These are phyloP conservation scores for Brassica nigra DNA, from an alignment of 345 rosid species.

Conservation along the genomic window DNA sequence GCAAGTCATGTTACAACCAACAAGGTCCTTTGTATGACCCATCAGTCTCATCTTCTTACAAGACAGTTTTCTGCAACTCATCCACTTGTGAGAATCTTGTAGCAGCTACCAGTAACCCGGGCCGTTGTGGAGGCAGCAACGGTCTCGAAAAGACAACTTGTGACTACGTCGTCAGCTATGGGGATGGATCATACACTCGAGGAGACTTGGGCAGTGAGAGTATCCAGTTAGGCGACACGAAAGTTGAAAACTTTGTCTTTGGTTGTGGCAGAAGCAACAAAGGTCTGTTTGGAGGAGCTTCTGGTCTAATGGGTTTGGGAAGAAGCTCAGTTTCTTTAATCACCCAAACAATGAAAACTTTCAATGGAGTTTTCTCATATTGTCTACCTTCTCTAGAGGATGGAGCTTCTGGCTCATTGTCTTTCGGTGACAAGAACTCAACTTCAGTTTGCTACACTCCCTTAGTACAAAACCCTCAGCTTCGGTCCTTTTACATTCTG, in stretches of 20 bases:
- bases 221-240: slow-evolving; percentile 49
- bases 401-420: slow-evolving; percentile 73
- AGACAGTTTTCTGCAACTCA: slow-evolving; percentile 60
- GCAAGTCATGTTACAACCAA: slow-evolving; percentile 70
- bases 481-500: slow-evolving; percentile 72
- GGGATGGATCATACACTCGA: slow-evolving; percentile 85
- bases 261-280: slow-evolving; percentile 82
- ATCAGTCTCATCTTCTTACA: slow-evolving; percentile 62
- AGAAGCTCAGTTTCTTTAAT: slow-evolving; percentile 70
- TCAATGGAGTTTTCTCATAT: slow-evolving; percentile 81
- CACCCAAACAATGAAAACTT: slow-evolving; percentile 56
- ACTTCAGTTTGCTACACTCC: slow-evolving; percentile 68
- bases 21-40: slow-evolving; percentile 74
- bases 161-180: slow-evolving; percentile 70
- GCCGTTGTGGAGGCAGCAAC: slow-evolving; percentile 46
- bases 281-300: slow-evolving; percentile 85
- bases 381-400: slow-evolving; percentile 70
- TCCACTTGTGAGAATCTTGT: slow-evolving; percentile 62
- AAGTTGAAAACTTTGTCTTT: slow-evolving; percentile 54
- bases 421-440: slow-evolving; percentile 64
- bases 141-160: slow-evolving; percentile 45
- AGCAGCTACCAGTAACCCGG: slow-evolving; percentile 53
- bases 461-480: slow-evolving; percentile 59
- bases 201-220: slow-evolving; percentile 69
- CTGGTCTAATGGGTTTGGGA: slow-evolving; percentile 87